Percentiles rank a stretch among this genome's conserved stretches.
Conservation (phyloP, 805 yeast genomes). For the Teunomyces cretensis region DNA sequence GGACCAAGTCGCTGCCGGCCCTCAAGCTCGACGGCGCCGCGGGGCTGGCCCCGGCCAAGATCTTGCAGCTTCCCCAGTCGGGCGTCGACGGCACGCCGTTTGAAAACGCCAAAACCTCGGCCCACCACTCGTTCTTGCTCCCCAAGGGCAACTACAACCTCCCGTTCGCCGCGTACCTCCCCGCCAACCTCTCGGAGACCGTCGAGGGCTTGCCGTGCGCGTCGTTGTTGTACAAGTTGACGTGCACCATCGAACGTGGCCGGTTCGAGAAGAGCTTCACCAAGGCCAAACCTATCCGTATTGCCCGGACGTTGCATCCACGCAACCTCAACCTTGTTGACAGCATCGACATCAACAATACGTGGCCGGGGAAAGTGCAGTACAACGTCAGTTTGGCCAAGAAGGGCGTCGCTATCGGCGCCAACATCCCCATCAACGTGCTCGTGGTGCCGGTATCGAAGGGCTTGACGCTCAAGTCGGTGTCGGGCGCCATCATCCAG, state of each 20-base stretch:
- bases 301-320: constrained; percentile 45
- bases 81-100: constrained; percentile 49
- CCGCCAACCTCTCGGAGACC: constrained; percentile 49
- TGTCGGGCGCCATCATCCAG: constrained; percentile 34
- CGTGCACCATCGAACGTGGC: constrained; percentile 42
- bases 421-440: constrained; percentile 40
- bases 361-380: constrained; percentile 55
- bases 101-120: constrained; percentile 20
- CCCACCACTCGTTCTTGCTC: constrained; percentile 37
- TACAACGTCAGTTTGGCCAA: constrained; percentile 45
- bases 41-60: too few species aligned
- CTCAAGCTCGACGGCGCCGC: constrained; percentile 12
- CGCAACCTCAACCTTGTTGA: constrained; percentile 39
- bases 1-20: constrained; percentile 34
- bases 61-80: constrained; percentile 21
- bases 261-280: constrained; percentile 38
- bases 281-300: constrained; percentile 40
- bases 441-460: constrained; percentile 48
- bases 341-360: constrained; percentile 46
- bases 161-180: constrained; percentile 46
- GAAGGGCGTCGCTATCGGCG: constrained; percentile 49
- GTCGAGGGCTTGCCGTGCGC: constrained; percentile 50
- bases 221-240: constrained; percentile 42
- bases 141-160: constrained; percentile 54
- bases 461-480: constrained; percentile 39